phyloP scores from a whole-genome alignment of 2,329 filamentous ascomycete species.

The Phyllosticta citribraziliensis region DNA sequence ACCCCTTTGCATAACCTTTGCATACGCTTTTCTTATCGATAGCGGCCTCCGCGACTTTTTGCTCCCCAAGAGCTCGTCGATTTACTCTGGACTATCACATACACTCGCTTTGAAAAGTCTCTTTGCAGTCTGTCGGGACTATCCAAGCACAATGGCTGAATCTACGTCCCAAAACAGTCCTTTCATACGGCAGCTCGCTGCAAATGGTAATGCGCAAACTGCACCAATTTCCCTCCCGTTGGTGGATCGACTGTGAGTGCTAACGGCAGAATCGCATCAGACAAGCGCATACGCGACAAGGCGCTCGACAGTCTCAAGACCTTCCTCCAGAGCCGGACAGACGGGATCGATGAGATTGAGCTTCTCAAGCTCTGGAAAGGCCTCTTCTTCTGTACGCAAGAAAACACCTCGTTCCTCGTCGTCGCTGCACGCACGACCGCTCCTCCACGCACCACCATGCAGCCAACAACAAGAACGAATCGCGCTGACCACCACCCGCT shows the following conservation, averaged over 20 bases:
- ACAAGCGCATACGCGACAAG: conserved; percentile 11
- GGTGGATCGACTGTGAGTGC: background rate
- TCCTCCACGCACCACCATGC: background rate
- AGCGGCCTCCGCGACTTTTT: background rate
- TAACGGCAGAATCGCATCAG: background rate
- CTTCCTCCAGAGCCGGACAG: conserved; percentile 58
- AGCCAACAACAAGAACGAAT: background rate
- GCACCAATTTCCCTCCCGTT: too few relatives aligned
- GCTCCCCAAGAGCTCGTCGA: background rate
- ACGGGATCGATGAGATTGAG: conserved; percentile 55
- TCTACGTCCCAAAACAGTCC: conserved; percentile 5
- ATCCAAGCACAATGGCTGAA: conserved; percentile 12
- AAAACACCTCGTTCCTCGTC: background rate
- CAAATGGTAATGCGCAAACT: conserved; percentile 1
- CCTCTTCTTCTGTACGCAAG: conserved; percentile 63
- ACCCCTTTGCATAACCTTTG: background rate
- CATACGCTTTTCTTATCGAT: background rate
- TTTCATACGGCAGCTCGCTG: conserved; percentile 9
- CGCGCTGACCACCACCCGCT: background rate
- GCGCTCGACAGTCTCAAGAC: conserved; percentile 67
- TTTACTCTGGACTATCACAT: background rate
- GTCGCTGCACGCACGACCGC: background rate
- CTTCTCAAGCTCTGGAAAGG: conserved; percentile 89
- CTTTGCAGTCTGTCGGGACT: background rate
- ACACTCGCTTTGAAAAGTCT: background rate